Conservation (phyloP, 2,329 filamentous ascomycete genomes). For the Elsinoe ampelina region DNA sequence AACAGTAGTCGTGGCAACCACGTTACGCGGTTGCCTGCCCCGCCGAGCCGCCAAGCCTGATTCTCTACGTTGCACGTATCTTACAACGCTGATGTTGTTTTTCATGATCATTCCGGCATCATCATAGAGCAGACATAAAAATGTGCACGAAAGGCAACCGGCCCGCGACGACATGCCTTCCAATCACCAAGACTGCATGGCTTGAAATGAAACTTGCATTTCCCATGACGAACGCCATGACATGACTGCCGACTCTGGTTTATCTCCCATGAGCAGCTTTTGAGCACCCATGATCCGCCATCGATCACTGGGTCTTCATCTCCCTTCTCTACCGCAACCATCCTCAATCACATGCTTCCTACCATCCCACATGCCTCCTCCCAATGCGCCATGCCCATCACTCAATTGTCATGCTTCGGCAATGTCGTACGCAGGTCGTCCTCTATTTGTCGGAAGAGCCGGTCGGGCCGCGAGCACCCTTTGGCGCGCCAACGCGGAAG, state of each 20-base stretch:
- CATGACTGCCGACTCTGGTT: constrained; percentile 1
- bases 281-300: background rate
- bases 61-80: no score
- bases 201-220: constrained; percentile 9
- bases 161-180: background rate
- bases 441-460: constrained; percentile 19
- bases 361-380: background rate
- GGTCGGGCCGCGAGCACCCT: constrained; percentile 64
- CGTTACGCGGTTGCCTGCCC: no score
- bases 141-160: no score
- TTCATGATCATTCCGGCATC: no score
- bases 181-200: background rate
- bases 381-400: constrained; percentile 2
- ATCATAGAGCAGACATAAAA: no score
- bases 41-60: no score
- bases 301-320: background rate
- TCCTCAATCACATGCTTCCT: background rate
- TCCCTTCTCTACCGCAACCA: background rate
- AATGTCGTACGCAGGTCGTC: background rate
- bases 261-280: constrained; percentile 4
- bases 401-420: constrained; percentile 1
- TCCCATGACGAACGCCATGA: constrained; percentile 11
- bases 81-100: no score
- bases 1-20: no score
- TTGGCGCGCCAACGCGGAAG: constrained; percentile 84